These are phyloP conservation scores for Podaxis sp. DNA, from an alignment of 768 basidiomycete genomes.

Conservation along the genomic window DNA sequence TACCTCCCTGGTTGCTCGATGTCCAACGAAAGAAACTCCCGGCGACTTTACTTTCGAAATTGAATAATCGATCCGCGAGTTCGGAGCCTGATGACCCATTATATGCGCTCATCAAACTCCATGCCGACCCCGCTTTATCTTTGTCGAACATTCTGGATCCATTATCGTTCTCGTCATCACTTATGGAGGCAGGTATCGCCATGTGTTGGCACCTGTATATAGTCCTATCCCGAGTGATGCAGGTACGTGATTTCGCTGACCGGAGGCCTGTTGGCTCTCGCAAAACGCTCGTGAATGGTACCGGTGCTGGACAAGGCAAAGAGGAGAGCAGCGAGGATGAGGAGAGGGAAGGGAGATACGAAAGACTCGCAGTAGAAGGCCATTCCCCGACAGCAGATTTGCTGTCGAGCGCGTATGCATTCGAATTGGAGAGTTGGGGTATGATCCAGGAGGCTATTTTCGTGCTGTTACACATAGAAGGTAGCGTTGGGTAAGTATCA, in stretches of 20 bases:
- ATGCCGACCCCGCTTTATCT: conserved; percentile 69
- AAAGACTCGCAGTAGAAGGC: conserved; percentile 49
- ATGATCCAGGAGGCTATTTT: conserved; percentile 87
- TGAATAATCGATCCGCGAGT: conserved; percentile 16
- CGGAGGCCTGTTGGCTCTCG: conserved; percentile 32
- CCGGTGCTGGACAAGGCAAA: conserved; percentile 9
- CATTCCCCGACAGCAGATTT: conserved; percentile 84
- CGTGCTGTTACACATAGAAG: conserved; percentile 86
- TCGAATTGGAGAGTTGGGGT: conserved; percentile 79
- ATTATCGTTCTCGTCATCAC: conserved; percentile 70
- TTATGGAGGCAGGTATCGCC: conserved; percentile 66
- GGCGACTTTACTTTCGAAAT: conserved; percentile 10
- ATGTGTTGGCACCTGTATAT: conserved; percentile 93
- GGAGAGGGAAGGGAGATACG: conserved; percentile 43
- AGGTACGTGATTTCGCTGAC: conserved; percentile 87
- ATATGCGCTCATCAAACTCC: conserved; percentile 78
- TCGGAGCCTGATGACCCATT: conserved; percentile 57
- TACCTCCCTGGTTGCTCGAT: conserved; percentile 16
- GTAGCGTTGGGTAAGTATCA: conserved; percentile 64
- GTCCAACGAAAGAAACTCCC: conserved; percentile 33
- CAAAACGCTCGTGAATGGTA: conserved; percentile 26
- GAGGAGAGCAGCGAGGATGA: conserved; percentile 29
- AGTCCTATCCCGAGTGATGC: conserved; percentile 79
- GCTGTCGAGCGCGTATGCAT: conserved; percentile 81
- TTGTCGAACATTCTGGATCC: conserved; percentile 71